These are phyloP conservation scores for Phytophthora melonis DNA, from an alignment of 352 stramenopile species.

Conservation along the genomic window DNA sequence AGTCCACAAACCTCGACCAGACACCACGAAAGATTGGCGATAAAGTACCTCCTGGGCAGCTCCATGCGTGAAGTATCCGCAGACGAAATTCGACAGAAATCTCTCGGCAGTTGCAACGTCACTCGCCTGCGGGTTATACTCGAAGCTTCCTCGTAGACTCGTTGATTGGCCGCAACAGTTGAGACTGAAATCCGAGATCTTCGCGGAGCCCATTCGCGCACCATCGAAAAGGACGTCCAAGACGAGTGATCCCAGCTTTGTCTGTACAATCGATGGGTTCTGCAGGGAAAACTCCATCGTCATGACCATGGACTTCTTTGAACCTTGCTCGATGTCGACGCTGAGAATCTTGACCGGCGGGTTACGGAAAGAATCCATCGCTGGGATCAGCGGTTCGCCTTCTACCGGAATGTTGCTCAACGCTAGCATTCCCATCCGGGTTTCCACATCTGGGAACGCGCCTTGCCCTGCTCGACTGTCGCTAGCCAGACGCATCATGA, in stretches of 20 bases:
- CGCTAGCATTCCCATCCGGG: conserved; percentile 77
- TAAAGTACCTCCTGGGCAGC: conserved; percentile 64
- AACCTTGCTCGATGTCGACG: conserved; percentile 73
- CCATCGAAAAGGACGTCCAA: conserved; percentile 63
- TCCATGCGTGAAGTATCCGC: conserved; percentile 78
- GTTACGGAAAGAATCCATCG: conserved; percentile 77
- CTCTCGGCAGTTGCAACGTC: conserved; percentile 47
- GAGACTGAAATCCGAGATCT: conserved; percentile 69
- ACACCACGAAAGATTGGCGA: not conserved
- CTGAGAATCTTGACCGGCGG: conserved; percentile 67
- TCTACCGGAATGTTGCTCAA: conserved; percentile 69
- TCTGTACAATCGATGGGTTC: conserved; percentile 79
- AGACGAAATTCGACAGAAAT: conserved; percentile 90
- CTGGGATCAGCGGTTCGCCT: conserved; percentile 59
- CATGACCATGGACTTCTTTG: conserved; percentile 58
- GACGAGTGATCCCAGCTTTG: conserved; percentile 59
- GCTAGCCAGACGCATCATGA: conserved; percentile 69
- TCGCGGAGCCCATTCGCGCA: conserved; percentile 64
- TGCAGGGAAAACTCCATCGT: conserved; percentile 74
- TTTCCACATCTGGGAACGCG: conserved; percentile 75
- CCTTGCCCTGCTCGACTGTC: conserved; percentile 46
- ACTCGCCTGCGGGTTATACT: conserved; percentile 51
- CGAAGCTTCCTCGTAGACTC: conserved; percentile 64
- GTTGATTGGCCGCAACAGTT: conserved; percentile 71
- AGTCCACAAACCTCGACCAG: conserved; percentile 1